Evolutionary conservation across 1,284 basidiomycete species (phyloP), one percentile per base, ranked within the genome.

Genomic region (Tylopilus sp.): DNA sequence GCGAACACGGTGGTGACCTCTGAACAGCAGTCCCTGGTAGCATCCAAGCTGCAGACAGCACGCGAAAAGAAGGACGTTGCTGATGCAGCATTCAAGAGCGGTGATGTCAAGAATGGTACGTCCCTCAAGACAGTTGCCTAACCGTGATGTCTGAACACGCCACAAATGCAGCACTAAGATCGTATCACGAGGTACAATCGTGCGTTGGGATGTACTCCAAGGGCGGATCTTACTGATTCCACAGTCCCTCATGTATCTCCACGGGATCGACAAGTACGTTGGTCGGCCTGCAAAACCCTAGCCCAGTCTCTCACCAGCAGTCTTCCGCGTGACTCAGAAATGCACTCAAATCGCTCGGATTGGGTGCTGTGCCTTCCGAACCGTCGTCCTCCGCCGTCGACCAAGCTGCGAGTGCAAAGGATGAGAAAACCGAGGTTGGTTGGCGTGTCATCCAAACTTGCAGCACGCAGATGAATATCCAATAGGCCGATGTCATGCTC

Each of bases 61-160:
- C 84, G 77, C 67, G 72, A 83, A 61, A 83, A 84, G 76, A 92
- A 92, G 66, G 84, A 84, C n/a, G 70, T 68, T 14, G 89, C 72
- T n/a, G 89, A 92, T 75, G 72, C 80, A 55, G 84, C 86, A 3
- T 92, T 90, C 74, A 89, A 86, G 67, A 67, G 70, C 10, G 86
- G 84, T 17, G 78, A 89, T 57, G 51, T 80, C 39, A 78, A 80
- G 63, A 76, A 72, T 61, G 89, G 88, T 90, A 61, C 52, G 81
- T 60, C 20, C 39, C 48, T 25, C 13, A 22, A 29, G 25, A 28
- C 28, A 15, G 25, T 32, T 41, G 22, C 37, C 50, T 49, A 29
- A 41, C 46, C 26, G 24, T 31, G 53, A 32, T 37, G 37, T 35
- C 53, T 63, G 41, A 66, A 22, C 7, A 35, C 13, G 45, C 25